Evolutionary conservation across 2,329 filamentous ascomycete species (phyloP).

Genomic region (Arachnomyces sp.): DNA sequence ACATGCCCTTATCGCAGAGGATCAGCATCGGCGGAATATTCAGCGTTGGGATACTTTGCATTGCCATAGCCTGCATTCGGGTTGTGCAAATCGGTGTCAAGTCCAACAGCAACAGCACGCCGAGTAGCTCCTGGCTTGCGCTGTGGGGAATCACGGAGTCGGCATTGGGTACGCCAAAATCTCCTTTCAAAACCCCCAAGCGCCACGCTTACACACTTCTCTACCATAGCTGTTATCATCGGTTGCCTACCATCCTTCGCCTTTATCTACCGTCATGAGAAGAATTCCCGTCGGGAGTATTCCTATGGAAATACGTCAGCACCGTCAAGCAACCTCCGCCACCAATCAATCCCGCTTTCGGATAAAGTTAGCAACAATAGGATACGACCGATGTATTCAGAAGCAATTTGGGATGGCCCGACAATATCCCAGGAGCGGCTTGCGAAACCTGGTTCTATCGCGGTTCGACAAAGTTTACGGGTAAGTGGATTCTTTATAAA

Average conservation of each 20-base stretch:
- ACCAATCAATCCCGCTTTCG: conserved; percentile 4
- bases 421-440: neutral
- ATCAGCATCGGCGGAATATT: conserved; percentile 24
- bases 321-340: neutral
- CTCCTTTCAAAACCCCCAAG: neutral
- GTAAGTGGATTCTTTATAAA: neutral
- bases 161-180: conserved; percentile 24
- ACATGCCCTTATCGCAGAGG: conserved; percentile 27
- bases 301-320: neutral
- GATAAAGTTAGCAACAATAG: neutral
- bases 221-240: conserved; percentile 5
- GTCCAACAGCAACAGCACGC: conserved; percentile 19
- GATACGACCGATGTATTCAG: too few relatives aligned
- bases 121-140: conserved; percentile 28
- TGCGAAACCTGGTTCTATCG: neutral
- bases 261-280: conserved; percentile 4
- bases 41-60: conserved; percentile 21
- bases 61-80: conserved; percentile 19
- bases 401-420: neutral
- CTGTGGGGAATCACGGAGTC: conserved; percentile 31
- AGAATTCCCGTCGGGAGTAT: conserved; percentile 1
- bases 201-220: neutral
- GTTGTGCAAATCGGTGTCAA: conserved; percentile 26
- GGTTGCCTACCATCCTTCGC: conserved; percentile 4
- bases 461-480: conserved; percentile 1